Evolutionary conservation across 2,329 filamentous ascomycete species (phyloP), one percentile per base, ranked within the genome.

Genomic region (Zymoseptoria ardabiliae): DNA sequence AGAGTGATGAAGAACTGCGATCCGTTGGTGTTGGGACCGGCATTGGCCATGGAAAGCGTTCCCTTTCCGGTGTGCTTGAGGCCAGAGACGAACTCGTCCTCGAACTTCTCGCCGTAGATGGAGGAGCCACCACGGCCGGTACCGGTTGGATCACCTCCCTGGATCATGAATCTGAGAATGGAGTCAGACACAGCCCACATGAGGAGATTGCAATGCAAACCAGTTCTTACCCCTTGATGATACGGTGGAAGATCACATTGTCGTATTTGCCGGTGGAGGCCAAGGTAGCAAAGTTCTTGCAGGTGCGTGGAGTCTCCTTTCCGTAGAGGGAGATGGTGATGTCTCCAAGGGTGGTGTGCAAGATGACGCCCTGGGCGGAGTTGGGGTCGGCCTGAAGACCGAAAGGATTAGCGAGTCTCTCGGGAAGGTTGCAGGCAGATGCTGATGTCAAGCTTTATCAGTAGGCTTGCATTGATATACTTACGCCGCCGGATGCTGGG

Each of bases 1-100:
- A 69, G 62, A 0, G 92, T 97, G 78, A 97, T 93, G 81, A 99
- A 99, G 81, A 99, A 97, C 71, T 97, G 94, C 60, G 85, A 91
- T 50, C 94, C 94, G 74, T 97, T 97, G 65, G 90, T 93, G 76
- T 96, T 88, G 56, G 90, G 89, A 0, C 92, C 93, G 22, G 89
- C 88, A 73, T 97, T 97, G 51, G 94, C 94, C 94, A 97, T 97
- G 61, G 88, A 92, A 35, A 99, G 78, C 50, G 96, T 79, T 2
- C 92, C 92, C 2, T 91, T 83, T 64, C 83, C 78, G 60, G 90
- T 88, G 74, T 97, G 93, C 74, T 87, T 90, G 54, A 91, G 73
- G 9, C 59, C 62, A 6, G 73, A 78, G 71, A 97, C 97, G 73
- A 95, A 94, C 78, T 99, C 94, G 72, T 99, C 94, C 4, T 87